These are phyloP conservation scores for Climacium dendroides DNA, from an alignment of 225 moss, liverwort and hornwort genomes.

Conservation along the genomic window DNA sequence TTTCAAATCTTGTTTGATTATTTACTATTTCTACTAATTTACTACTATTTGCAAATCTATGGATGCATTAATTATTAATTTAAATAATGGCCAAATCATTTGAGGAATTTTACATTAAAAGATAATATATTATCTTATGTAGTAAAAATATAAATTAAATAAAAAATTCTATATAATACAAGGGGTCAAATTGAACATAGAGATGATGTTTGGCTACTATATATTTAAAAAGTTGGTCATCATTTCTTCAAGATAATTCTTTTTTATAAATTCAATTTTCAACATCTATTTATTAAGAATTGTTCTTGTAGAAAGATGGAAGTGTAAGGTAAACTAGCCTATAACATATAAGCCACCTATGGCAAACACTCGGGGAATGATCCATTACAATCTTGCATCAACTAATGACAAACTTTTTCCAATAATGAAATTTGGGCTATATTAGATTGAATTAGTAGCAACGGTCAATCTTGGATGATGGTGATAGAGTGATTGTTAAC, in stretches of 20 bases:
- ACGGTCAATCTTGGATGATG: neutral
- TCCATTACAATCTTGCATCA: neutral
- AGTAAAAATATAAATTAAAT: neutral
- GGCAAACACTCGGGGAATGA: accelerated
- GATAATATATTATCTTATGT: neutral
- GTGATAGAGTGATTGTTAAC: too few species aligned
- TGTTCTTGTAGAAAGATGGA: accelerated
- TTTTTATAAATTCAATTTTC: neutral
- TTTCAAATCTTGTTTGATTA: neutral
- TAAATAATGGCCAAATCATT: neutral
- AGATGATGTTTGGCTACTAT: neutral
- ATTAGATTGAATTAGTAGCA: neutral
- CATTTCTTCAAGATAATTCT: neutral
- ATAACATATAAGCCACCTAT: neutral
- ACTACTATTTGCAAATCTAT: neutral
- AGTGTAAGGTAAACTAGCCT: neutral
- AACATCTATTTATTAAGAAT: neutral
- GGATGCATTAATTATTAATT: neutral
- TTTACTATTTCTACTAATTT: too few species aligned
- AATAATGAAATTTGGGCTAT: accelerated
- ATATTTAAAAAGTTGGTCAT: accelerated
- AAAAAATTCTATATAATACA: neutral
- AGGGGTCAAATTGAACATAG: neutral
- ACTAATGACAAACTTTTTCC: accelerated
- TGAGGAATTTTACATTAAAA: neutral